Conservation (phyloP, 305 asterid species). For the Fraxinus velutina region DNA sequence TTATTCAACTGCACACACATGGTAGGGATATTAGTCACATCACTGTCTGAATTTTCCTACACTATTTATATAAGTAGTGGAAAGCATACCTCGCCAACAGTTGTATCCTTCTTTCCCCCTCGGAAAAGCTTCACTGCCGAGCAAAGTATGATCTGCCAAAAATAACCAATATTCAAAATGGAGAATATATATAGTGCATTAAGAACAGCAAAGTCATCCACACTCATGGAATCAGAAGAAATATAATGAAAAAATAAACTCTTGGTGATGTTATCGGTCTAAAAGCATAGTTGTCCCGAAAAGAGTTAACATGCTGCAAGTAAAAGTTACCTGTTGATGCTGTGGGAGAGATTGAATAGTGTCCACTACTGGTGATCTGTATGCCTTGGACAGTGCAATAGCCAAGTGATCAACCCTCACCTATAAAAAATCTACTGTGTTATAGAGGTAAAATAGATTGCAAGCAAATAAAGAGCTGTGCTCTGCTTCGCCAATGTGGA, state of each 20-base stretch:
- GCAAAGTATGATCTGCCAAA: conserved; percentile 75
- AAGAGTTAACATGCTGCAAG: background rate
- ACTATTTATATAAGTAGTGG: background rate
- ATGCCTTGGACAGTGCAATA: conserved; percentile 73
- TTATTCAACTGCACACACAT: conserved; percentile 61
- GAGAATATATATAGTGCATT: background rate
- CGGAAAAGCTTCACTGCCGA: conserved; percentile 89
- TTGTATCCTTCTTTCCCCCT: conserved; percentile 72
- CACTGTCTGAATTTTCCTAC: background rate
- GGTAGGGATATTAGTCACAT: conserved; percentile 9
- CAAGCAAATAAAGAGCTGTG: background rate
- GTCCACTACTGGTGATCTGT: conserved; percentile 72
- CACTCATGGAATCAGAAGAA: background rate
- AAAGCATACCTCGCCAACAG: conserved; percentile 70
- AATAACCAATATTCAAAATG: background rate
- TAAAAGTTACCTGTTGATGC: conserved; percentile 82
- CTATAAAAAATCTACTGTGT: conserved; percentile 34
- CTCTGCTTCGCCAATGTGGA: background rate
- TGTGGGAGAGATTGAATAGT: conserved; percentile 87
- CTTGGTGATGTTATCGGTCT: background rate
- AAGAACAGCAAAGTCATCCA: background rate
- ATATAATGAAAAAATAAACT: background rate
- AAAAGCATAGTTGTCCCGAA: background rate
- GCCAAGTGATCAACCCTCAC: conserved; percentile 93
- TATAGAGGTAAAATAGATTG: background rate